Evolutionary conservation across 257 asterid genomes (phyloP).

Genomic region (Misopates orontium): DNA sequence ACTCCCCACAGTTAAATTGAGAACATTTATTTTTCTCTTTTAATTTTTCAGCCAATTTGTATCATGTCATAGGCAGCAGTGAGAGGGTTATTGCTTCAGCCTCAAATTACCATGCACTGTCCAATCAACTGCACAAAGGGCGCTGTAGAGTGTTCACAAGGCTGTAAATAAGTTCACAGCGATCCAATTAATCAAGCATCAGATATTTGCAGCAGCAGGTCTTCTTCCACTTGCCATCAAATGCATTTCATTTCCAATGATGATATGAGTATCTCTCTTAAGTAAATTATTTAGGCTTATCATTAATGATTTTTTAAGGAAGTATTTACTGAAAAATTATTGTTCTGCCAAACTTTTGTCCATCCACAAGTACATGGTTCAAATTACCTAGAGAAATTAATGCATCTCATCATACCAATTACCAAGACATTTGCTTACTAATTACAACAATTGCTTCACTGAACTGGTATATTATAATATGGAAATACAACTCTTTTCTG

Average conservation of each 20-base stretch:
- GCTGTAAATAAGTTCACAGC: conserved; percentile 33
- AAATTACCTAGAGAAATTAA: no score
- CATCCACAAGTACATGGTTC: no score
- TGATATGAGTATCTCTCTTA: conserved; percentile 14
- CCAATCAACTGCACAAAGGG: conserved; percentile 36
- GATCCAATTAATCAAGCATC: conserved; percentile 30
- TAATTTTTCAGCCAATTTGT: background rate
- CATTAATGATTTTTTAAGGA: background rate
- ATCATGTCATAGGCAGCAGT: background rate
- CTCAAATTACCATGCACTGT: conserved; percentile 30
- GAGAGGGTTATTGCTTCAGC: conserved; percentile 12
- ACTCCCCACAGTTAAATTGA: background rate
- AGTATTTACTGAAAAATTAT: background rate
- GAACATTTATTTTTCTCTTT: background rate
- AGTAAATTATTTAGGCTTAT: background rate
- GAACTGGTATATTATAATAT: no score
- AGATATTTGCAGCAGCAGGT: background rate
- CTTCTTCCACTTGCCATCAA: conserved; percentile 26
- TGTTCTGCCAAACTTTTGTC: background rate
- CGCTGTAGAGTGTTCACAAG: conserved; percentile 43
- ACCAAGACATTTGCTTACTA: no score
- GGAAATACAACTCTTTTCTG: no score
- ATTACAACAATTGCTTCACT: no score
- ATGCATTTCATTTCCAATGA: conserved; percentile 22
- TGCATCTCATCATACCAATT: no score